Base-by-base conservation (phyloP, 2,329 filamentous ascomycete species). In the Penicillium sp. region DNA sequence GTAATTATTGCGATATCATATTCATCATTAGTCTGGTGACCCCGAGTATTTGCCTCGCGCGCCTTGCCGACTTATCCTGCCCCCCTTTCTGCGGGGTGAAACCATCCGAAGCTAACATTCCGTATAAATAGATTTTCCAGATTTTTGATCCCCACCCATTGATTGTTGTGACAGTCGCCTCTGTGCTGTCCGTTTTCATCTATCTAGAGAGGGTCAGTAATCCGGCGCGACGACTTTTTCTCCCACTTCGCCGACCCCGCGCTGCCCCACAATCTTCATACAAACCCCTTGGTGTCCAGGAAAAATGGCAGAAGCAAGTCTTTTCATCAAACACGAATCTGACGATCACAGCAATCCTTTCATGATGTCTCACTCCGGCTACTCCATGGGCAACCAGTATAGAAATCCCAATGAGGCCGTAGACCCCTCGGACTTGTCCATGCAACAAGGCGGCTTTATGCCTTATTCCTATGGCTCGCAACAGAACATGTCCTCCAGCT, bases 341-440 rank as follows among this genome's bases (percentile, higher is more conserved):
- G 82, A 87, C 73, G 85, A 88, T 60, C 81, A 82, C 67, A 76
- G 77, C 65, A 86, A 73, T 54, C 72, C 70, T 47, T 82, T 79
- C 70, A 77, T 80, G 66, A 75, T 77, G 67, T 75, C 74, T 59
- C 76, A 81, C 59, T 75, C 75, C 62, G 75, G 76, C 58, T 81
- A 79, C 67, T 74, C 77, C 53, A 81, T 84, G 74, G 72, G 75
- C 55, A 81, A 81, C 54, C 81, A 82, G 61, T 83, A 83, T 71
- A 78, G 74, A 58, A 72, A 75, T 62, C 80, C 80, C 61, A 81
- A 82, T 61, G 81, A 80, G 60, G 79, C 83, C 68, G 87, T 97
- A 68, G 90, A 97, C 69, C 93, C 93, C 11, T 93, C 90, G 58
- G 90, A 94, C 60, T 82, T 97, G 56, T 85, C 85, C 64, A 89